Percentiles rank a stretch among this genome's conserved stretches.
These are phyloP conservation scores for Malassezia dermatis DNA, from an alignment of 1,284 basidiomycete species.

Conservation along the genomic window DNA sequence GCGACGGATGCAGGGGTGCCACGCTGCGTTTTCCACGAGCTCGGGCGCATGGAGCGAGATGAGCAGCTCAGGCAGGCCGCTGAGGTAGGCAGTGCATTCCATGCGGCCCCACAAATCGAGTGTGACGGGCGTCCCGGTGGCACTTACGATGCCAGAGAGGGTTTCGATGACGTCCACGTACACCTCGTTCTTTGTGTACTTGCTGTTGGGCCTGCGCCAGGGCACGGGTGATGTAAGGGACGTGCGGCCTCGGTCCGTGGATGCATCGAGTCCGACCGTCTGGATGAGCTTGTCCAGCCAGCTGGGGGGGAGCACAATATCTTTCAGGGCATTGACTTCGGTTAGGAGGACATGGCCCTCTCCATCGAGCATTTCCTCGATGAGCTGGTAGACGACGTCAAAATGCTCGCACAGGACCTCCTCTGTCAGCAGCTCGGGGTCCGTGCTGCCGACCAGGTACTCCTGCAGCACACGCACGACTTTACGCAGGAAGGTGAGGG, in stretches of 20 bases:
- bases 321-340: conserved; percentile 36
- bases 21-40: conserved; percentile 65
- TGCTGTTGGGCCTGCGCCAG: conserved; percentile 37
- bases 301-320: conserved; percentile 38
- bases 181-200: conserved; percentile 38
- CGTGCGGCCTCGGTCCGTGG: conserved; percentile 4
- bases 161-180: conserved; percentile 36
- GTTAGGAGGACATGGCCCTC: conserved; percentile 41
- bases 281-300: conserved; percentile 37
- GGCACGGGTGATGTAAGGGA: conserved; percentile 29
- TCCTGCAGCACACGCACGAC: conserved; percentile 57
- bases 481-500: conserved; percentile 74
- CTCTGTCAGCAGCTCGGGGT: conserved; percentile 29
- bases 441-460: conserved; percentile 29
- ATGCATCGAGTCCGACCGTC: conserved; percentile 23
- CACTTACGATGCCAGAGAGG: conserved; percentile 23
- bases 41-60: conserved; percentile 50
- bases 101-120: conserved; percentile 26
- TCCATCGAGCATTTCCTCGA: conserved; percentile 44
- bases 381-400: conserved; percentile 40
- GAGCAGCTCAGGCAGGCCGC: conserved; percentile 48
- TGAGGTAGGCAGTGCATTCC: conserved; percentile 27
- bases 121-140: conserved; percentile 51
- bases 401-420: conserved; percentile 38
- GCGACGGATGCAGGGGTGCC: conserved; percentile 77